Evolutionary conservation across 805 yeast genomes (phyloP).

Genomic region (Candida ponderosae): DNA sequence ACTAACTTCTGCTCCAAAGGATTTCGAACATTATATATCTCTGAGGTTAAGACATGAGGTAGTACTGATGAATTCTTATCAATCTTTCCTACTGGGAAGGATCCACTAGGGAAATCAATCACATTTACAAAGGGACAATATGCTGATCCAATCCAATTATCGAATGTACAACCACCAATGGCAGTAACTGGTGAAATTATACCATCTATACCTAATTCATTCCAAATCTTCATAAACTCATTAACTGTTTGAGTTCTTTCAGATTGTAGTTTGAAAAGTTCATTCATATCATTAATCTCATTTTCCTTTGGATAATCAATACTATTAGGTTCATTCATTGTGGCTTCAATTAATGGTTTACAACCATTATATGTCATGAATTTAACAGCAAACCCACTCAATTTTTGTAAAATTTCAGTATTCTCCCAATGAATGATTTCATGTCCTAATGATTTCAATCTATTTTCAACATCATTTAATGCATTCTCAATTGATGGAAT

Average conservation of each 20-base stretch:
- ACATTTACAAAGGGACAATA: constrained; percentile 50
- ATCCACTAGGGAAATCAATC: constrained; percentile 46
- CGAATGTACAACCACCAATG: constrained; percentile 30
- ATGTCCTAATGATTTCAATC: constrained; percentile 33
- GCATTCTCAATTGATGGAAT: constrained; percentile 41
- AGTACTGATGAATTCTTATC: constrained; percentile 30
- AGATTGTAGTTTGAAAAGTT: constrained; percentile 33
- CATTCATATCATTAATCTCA: constrained; percentile 25
- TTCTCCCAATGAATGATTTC: constrained; percentile 35
- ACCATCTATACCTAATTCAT: constrained; percentile 34
- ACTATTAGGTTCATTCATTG: constrained; percentile 20
- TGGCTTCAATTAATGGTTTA: neutral
- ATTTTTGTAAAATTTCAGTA: neutral
- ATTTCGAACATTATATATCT: no score
- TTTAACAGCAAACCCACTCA: neutral
- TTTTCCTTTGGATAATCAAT: constrained; percentile 28
- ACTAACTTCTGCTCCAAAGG: constrained; percentile 2
- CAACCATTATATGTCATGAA: constrained; percentile 4
- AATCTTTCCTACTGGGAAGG: constrained; percentile 46
- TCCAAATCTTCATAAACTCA: constrained; percentile 30
- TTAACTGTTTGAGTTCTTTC: constrained; percentile 27
- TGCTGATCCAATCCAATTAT: constrained; percentile 28
- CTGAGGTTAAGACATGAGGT: no score
- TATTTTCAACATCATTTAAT: constrained; percentile 20
- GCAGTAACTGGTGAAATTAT: constrained; percentile 45